phyloP scores from a whole-genome alignment of 1,284 basidiomycete species.

The Somion occarium region DNA sequence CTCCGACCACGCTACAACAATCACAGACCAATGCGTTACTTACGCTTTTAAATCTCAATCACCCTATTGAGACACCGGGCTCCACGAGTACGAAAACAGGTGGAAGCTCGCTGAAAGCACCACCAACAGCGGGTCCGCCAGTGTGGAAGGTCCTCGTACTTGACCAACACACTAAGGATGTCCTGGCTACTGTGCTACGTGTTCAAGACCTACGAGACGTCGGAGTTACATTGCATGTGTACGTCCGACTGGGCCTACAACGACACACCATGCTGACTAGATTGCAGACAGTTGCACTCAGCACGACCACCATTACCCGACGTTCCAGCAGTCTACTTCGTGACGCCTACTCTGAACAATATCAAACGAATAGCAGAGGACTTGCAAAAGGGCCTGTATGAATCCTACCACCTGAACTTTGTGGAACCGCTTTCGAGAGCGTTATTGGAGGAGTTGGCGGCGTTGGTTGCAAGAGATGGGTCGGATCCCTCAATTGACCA shows the following conservation, averaged over 20 bases:
- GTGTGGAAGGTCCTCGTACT: constrained; percentile 97
- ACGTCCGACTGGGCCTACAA: constrained; percentile 9
- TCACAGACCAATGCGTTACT: constrained; percentile 75
- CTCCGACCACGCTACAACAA: constrained; percentile 61
- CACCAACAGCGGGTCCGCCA: constrained; percentile 62
- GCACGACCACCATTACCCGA: constrained; percentile 87
- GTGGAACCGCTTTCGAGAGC: constrained; percentile 87
- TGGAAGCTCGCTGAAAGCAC: constrained; percentile 33
- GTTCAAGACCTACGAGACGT: constrained; percentile 96
- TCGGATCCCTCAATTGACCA: constrained; percentile 82
- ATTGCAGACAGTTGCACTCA: constrained; percentile 82
- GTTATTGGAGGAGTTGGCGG: constrained; percentile 91
- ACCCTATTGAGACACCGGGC: constrained; percentile 28
- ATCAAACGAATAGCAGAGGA: constrained; percentile 88
- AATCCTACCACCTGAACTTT: constrained; percentile 93
- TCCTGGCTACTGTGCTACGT: constrained; percentile 90
- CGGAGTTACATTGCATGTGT: constrained; percentile 97
- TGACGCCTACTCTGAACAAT: constrained; percentile 86
- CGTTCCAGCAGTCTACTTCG: constrained; percentile 97
- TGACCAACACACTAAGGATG: constrained; percentile 94
- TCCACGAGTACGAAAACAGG: constrained; percentile 22
- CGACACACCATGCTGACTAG: too few species aligned
- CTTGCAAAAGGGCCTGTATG: constrained; percentile 85
- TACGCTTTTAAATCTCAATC: constrained; percentile 37
- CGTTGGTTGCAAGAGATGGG: constrained; percentile 79